Percentiles rank a stretch among this genome's conserved stretches.
Evolutionary conservation across 345 rosid genomes (phyloP).

Genomic region (Gynandropsis gynandra): DNA sequence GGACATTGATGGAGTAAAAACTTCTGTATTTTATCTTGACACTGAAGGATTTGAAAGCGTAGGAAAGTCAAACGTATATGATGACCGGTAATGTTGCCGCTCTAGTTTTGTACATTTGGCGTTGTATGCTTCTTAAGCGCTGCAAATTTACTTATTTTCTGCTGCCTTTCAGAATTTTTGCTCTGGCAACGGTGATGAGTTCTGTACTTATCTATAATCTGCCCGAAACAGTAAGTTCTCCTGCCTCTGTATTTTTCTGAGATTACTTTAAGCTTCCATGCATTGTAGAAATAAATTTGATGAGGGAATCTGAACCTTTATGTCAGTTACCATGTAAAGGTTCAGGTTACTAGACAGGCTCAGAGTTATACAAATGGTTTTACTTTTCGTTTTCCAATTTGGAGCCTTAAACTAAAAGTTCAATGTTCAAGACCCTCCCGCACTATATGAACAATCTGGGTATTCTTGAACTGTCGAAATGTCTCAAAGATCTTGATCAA

Average conservation of each 20-base stretch:
- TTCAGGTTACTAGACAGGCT: not conserved
- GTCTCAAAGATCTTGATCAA: slow-evolving; percentile 2
- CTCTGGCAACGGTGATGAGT: slow-evolving; percentile 94
- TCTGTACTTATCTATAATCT: slow-evolving; percentile 93
- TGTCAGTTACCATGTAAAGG: not conserved
- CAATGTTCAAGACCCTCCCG: too few species aligned
- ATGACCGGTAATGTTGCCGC: slow-evolving; percentile 59
- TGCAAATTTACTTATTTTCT: slow-evolving; percentile 5
- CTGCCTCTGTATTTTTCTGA: slow-evolving; percentile 13
- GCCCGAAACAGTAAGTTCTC: slow-evolving; percentile 85
- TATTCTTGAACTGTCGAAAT: not conserved
- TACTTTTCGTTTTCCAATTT: too few species aligned
- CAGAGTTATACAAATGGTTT: too few species aligned
- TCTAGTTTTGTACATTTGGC: not conserved
- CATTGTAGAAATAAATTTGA: slow-evolving; percentile 1
- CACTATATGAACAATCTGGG: too few species aligned
- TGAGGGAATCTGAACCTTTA: not conserved
- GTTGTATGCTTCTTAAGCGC: not conserved
- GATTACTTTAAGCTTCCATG: slow-evolving; percentile 9
- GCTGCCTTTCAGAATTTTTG: slow-evolving; percentile 72
- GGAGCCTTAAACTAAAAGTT: too few species aligned
- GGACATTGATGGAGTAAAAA: slow-evolving; percentile 66
- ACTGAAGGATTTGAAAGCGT: slow-evolving; percentile 98
- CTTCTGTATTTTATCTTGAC: slow-evolving; percentile 90
- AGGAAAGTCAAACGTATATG: slow-evolving; percentile 98